phyloP scores from a whole-genome alignment of 495 filamentous ascomycete species.

The Chlorociboria aeruginascens region DNA sequence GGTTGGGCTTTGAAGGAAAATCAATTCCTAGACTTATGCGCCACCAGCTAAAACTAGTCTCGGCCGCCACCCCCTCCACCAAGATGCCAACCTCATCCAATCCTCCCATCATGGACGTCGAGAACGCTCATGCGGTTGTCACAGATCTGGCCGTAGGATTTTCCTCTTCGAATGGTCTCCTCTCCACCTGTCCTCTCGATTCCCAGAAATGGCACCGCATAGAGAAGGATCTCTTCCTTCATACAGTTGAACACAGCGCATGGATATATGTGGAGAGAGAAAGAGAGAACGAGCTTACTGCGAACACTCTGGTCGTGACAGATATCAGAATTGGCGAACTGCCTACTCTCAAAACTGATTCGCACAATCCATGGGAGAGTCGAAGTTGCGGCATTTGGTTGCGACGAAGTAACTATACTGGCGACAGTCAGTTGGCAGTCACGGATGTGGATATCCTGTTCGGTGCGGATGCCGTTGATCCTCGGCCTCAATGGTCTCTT shows the following conservation, averaged over 20 bases:
- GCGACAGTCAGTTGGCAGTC: slow-evolving; percentile 64
- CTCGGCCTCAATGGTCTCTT: slow-evolving; percentile 53
- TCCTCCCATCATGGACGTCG: too few species aligned
- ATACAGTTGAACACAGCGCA: slow-evolving; percentile 56
- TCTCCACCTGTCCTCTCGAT: slow-evolving; percentile 54
- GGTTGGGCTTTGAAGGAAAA: too few species aligned
- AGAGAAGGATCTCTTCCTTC: slow-evolving; percentile 85
- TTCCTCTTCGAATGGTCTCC: slow-evolving; percentile 14
- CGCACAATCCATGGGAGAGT: slow-evolving; percentile 56
- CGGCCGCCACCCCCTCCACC: too few species aligned
- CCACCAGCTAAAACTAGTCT: too few species aligned
- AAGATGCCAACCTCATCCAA: too few species aligned
- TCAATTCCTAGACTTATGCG: too few species aligned
- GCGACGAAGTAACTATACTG: slow-evolving; percentile 55
- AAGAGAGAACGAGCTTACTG: slow-evolving; percentile 71
- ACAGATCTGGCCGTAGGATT: slow-evolving; percentile 19
- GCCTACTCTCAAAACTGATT: slow-evolving; percentile 40
- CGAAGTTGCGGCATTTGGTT: slow-evolving; percentile 78
- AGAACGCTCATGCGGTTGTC: slow-evolving; percentile 18
- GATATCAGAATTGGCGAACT: slow-evolving; percentile 68
- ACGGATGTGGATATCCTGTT: slow-evolving; percentile 87
- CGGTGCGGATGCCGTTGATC: slow-evolving; percentile 86
- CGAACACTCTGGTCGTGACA: slow-evolving; percentile 66
- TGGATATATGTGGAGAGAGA: slow-evolving; percentile 76
- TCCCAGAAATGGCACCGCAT: slow-evolving; percentile 65